phyloP scores from a whole-genome alignment of 768 basidiomycete genomes.

The Suillus americanus region DNA sequence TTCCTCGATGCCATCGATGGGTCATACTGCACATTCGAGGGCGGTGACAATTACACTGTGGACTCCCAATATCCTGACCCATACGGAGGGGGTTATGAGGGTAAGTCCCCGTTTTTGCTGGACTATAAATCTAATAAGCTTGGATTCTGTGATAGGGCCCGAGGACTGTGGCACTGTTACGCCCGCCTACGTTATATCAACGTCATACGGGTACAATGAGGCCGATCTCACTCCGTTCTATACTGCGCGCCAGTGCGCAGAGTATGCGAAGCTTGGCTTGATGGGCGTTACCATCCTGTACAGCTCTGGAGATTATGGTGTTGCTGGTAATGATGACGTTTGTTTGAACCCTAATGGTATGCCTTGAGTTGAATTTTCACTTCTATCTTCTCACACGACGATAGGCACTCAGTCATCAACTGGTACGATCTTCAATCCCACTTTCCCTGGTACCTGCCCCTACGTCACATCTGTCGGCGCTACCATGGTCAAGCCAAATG shows the following conservation, averaged over 20 bases:
- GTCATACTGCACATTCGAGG: slow-evolving; percentile 43
- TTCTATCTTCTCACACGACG: neutral
- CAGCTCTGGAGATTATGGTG: slow-evolving; percentile 32
- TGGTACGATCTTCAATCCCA: slow-evolving; percentile 55
- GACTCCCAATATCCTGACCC: slow-evolving; percentile 38
- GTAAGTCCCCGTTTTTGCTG: neutral
- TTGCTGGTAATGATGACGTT: slow-evolving; percentile 24
- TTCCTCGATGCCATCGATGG: slow-evolving; percentile 47
- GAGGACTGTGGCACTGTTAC: slow-evolving; percentile 37
- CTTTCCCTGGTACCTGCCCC: slow-evolving; percentile 45
- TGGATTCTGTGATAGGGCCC: slow-evolving; percentile 12
- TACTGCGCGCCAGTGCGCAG: slow-evolving; percentile 41
- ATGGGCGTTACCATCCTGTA: slow-evolving; percentile 37
- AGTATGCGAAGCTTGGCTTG: slow-evolving; percentile 46
- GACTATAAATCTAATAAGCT: neutral
- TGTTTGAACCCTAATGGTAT: slow-evolving; percentile 34
- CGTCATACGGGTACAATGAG: slow-evolving; percentile 43
- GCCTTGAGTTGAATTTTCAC: neutral
- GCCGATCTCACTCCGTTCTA: slow-evolving; percentile 36
- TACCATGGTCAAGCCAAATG: slow-evolving; percentile 41
- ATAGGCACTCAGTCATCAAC: slow-evolving; percentile 37
- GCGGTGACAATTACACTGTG: slow-evolving; percentile 39
- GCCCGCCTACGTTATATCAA: slow-evolving; percentile 42
- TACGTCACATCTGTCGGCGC: slow-evolving; percentile 48
- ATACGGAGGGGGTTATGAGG: slow-evolving; percentile 23